Evolutionary conservation across 441 rosid genomes (phyloP).

Genomic region (Euphorbia celastroides): DNA sequence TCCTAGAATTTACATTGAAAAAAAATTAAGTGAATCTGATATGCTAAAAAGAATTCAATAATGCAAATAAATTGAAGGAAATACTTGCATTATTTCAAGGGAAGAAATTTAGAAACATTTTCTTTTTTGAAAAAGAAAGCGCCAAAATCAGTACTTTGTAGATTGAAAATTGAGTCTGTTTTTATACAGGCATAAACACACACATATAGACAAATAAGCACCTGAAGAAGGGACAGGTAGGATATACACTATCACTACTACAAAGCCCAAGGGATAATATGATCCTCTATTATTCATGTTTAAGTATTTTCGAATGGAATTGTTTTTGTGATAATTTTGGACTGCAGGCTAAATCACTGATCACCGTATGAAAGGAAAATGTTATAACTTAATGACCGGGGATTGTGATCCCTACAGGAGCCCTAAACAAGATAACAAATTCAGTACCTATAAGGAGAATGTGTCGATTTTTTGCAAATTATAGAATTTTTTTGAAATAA

Average conservation of each 20-base stretch:
- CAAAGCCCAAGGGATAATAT: neutral
- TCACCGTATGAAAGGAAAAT: neutral
- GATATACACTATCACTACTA: too few relatives aligned
- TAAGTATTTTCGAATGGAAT: neutral
- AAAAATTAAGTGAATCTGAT: slow-evolving; percentile 1
- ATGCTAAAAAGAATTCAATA: slow-evolving; percentile 11
- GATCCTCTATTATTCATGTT: neutral
- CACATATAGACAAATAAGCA: too few relatives aligned
- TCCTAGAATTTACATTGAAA: slow-evolving; percentile 38
- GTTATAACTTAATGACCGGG: neutral
- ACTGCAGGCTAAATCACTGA: neutral
- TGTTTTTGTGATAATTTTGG: neutral
- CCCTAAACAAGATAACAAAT: neutral
- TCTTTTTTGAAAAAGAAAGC: neutral
- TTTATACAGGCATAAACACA: neutral
- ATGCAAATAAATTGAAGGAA: neutral
- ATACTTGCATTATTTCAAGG: neutral
- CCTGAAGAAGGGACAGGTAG: too few relatives aligned
- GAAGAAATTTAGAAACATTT: neutral
- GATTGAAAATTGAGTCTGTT: neutral
- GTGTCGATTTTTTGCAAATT: neutral
- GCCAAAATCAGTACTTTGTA: neutral
- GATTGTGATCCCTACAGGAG: too few relatives aligned
- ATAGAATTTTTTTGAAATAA: neutral
- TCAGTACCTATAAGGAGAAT: too few relatives aligned